Evolutionary conservation across 2,329 filamentous ascomycete genomes (phyloP).

Genomic region (Coniochaeta prunicola): DNA sequence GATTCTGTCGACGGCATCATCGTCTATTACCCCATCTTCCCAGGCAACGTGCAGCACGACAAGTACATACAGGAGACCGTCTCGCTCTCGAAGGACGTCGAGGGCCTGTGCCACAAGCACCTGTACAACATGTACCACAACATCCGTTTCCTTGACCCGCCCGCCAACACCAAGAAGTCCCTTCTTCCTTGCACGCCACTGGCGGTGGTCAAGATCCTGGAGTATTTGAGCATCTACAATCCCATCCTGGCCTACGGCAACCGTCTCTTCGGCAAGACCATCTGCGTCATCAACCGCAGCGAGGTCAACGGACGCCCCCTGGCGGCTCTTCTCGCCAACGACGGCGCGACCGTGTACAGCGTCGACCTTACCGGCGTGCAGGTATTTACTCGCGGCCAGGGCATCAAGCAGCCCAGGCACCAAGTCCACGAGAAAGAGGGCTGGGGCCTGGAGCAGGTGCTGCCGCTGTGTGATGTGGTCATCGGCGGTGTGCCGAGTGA

Average conservation of each 20-base stretch:
- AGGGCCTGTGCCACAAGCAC: conserved; percentile 88
- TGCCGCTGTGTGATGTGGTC: conserved; percentile 86
- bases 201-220: conserved; percentile 93
- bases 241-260: conserved; percentile 88
- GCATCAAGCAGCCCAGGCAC: conserved; percentile 78
- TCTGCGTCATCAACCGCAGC: conserved; percentile 92
- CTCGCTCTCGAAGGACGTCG: conserved; percentile 84
- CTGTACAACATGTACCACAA: conserved; percentile 99
- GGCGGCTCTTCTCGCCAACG: conserved; percentile 88
- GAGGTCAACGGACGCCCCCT: conserved; percentile 93
- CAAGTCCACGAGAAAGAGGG: conserved; percentile 75
- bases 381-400: conserved; percentile 82
- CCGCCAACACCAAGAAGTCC: conserved; percentile 72
- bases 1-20: conserved; percentile 77
- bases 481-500: conserved; percentile 88
- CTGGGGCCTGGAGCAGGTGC: conserved; percentile 71
- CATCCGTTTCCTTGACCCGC: conserved; percentile 82
- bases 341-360: conserved; percentile 91
- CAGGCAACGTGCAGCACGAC: conserved; percentile 72
- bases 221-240: conserved; percentile 95
- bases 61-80: conserved; percentile 95
- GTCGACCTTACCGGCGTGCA: conserved; percentile 90
- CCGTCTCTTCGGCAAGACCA: conserved; percentile 84
- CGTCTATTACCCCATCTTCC: conserved; percentile 97
- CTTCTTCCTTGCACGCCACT: conserved; percentile 93